Evolutionary conservation across 169 alveolate species (phyloP), one percentile per base, ranked within the genome.

Genomic region (Cryptosporidium felis): DNA sequence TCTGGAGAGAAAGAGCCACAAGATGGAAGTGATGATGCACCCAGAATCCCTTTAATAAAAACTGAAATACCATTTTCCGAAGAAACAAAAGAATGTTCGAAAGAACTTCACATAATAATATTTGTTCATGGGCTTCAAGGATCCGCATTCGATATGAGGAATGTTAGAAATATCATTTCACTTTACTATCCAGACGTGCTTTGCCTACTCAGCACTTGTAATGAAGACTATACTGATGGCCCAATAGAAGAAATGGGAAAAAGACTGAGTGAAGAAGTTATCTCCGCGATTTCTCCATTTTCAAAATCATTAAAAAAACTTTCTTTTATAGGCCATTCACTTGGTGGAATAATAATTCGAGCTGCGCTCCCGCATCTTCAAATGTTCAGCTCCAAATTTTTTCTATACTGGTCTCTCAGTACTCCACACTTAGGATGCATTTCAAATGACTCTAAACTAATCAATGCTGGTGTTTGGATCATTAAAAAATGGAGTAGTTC

Each of bases 101-200:
- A 82, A 38, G 90, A 91, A 12, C 82, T 91, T 16, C 99, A 96
- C 88, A 89, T 96, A 40, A 89, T 96, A 28, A 96, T 96, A 14
- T 92, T 96, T 63, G 96, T 94, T 2, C 99, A 96, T 82, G 99
- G 99, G 6, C 93, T 95, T 79, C 95, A 96, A 89, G 99, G 98
- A 60, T 51, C 81, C 23, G 79, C 95, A 18, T 92, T 89, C 82
- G 99, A 96, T 89, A 89, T 96, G 95, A 90, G 97, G 62, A 82
- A 94, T 18, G 82, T 95, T 60, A 92, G 92, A 60, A 94, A 94
- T 88, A 92, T 92, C 58, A 91, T 96, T 18, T 89, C 94, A 0
- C 80, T 93, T 34, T 90, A 91, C 46, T 92, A 91, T 81, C 97
- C 98, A 4, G 96, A 94, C 21, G 92, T 92, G 18, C 81, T 92